Conservation (phyloP, 805 yeast genomes). For the Cyberlindnera americana region DNA sequence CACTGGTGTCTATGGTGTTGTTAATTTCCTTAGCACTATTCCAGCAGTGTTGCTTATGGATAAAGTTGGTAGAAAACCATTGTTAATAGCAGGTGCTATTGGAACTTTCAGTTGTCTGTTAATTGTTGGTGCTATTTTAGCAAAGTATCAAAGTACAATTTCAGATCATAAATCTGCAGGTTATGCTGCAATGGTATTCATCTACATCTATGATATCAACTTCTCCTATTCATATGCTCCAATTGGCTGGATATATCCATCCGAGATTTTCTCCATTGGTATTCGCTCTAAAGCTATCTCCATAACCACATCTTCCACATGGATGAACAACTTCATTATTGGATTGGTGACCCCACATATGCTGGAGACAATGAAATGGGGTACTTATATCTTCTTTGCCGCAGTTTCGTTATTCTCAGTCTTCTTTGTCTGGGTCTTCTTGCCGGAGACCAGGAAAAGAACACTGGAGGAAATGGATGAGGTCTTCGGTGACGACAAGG, state of each 20-base stretch:
- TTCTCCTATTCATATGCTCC: slow-evolving; percentile 44
- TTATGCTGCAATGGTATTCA: slow-evolving; percentile 41
- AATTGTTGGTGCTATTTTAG: slow-evolving; percentile 38
- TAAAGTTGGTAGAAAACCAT: slow-evolving; percentile 39
- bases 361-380: slow-evolving; percentile 39
- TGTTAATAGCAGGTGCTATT: slow-evolving; percentile 36
- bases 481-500: slow-evolving; percentile 8
- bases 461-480: slow-evolving; percentile 12
- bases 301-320: slow-evolving; percentile 40
- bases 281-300: slow-evolving; percentile 41
- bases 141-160: slow-evolving; percentile 3
- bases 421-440: slow-evolving; percentile 3
- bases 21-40: slow-evolving; percentile 16
- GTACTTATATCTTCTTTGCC: slow-evolving; percentile 36
- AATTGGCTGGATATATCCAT: slow-evolving; percentile 41
- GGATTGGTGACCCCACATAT: slow-evolving; percentile 42
- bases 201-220: slow-evolving; percentile 40
- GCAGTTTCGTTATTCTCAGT: slow-evolving; percentile 5
- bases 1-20: slow-evolving; percentile 47
- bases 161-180: slow-evolving; percentile 29
- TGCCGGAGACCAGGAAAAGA: slow-evolving; percentile 9
- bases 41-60: slow-evolving; percentile 31
- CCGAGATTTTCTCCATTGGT: slow-evolving; percentile 41
- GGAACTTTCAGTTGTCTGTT: slow-evolving; percentile 41
- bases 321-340: slow-evolving; percentile 47